phyloP scores from a whole-genome alignment of 2,329 filamentous ascomycete genomes.

The Aspergillus uvarum region DNA sequence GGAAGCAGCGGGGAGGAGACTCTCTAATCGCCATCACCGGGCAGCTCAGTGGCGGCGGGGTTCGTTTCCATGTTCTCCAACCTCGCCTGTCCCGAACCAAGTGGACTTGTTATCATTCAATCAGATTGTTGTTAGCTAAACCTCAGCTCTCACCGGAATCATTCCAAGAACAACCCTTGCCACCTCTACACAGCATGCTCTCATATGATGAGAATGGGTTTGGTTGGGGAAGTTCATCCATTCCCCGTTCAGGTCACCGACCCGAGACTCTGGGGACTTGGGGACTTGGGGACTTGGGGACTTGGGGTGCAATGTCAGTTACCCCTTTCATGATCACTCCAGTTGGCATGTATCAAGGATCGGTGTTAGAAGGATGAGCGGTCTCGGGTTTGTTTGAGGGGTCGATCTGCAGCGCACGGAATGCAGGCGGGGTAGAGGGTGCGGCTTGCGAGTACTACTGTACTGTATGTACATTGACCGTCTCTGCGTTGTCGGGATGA shows the following conservation, averaged over 20 bases:
- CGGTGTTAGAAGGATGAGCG: not conserved
- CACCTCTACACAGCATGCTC: not conserved
- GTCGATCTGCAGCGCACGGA: not conserved
- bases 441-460: not conserved
- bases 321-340: not conserved
- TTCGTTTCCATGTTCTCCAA: not conserved
- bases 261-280: not conserved
- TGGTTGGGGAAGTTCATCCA: not conserved
- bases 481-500: not conserved
- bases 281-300: not conserved
- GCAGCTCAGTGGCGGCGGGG: not conserved
- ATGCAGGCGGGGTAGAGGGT: not conserved
- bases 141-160: not conserved
- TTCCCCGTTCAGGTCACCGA: not conserved
- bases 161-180: not conserved
- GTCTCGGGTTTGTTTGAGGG: not conserved
- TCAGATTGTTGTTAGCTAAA: not conserved
- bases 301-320: not conserved
- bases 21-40: not conserved
- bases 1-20: not conserved
- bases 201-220: not conserved
- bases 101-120: not conserved
- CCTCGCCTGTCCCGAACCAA: not conserved
- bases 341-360: not conserved
- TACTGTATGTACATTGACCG: not conserved